A percentile compares a stretch with the other conserved stretches of the same genome.
Evolutionary conservation across 2,329 filamentous ascomycete genomes (phyloP).

Genomic region (Epichloe glyceriae): DNA sequence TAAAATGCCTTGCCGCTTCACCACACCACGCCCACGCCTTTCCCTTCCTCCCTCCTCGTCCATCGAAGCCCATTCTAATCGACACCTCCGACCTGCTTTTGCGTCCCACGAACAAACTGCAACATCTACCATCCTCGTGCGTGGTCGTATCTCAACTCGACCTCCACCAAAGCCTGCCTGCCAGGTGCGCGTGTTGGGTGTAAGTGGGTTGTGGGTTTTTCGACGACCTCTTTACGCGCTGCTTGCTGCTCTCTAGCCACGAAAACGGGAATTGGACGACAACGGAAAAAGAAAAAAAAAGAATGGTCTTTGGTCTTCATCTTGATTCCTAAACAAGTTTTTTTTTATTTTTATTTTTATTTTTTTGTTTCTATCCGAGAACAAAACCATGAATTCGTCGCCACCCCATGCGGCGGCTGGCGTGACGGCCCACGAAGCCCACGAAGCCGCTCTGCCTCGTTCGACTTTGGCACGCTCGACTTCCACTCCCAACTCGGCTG

Average conservation of each 20-base stretch:
- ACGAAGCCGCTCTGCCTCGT: conserved; percentile 23
- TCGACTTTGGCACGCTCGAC: conserved; percentile 1
- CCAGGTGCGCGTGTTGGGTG: conserved; percentile 1
- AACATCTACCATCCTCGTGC: neutral
- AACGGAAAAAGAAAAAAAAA: neutral
- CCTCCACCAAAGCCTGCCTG: neutral
- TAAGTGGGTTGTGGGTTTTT: conserved; percentile 1
- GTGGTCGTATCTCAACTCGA: neutral
- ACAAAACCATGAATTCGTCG: conserved; percentile 27
- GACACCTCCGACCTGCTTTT: neutral
- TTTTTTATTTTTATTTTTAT: neutral
- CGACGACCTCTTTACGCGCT: conserved; percentile 1
- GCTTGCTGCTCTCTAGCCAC: conserved; percentile 10
- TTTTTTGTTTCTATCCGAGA: too few species aligned
- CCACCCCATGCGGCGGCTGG: conserved; percentile 10
- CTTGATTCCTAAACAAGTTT: neutral
- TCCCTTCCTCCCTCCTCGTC: neutral
- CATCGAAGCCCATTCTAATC: neutral
- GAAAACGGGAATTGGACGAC: conserved; percentile 4
- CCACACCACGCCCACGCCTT: neutral
- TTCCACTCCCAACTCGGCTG: conserved; percentile 8
- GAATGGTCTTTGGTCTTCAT: neutral
- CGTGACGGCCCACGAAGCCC: conserved; percentile 14
- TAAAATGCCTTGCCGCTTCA: neutral
- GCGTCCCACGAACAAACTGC: neutral